Percentiles rank a stretch among this genome's conserved stretches.
Conservation (phyloP, 805 yeast genomes). For the Nakazawaea wyomingensis region DNA sequence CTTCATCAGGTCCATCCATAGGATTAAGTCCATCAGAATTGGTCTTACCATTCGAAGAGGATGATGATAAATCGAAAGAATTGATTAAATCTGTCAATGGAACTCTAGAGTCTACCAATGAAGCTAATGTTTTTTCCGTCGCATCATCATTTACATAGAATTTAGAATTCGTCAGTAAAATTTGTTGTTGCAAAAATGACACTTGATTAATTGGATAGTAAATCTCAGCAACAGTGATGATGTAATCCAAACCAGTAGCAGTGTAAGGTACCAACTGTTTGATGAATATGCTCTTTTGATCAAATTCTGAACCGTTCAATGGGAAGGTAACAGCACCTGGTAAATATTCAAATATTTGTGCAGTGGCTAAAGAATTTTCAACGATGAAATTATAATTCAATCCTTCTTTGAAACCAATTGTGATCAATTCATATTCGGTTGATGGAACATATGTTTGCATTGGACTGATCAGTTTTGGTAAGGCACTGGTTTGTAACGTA, state of each 20-base stretch:
- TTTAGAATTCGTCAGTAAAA: slow-evolving; percentile 47
- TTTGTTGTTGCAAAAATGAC: slow-evolving; percentile 39
- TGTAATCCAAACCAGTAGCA: slow-evolving; percentile 48
- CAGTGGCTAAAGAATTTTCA: slow-evolving; percentile 64
- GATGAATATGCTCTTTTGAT: slow-evolving; percentile 46
- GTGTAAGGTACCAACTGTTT: slow-evolving; percentile 71
- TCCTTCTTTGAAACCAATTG: slow-evolving; percentile 72
- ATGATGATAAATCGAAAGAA: slow-evolving; percentile 13
- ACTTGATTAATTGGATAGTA: slow-evolving; percentile 64
- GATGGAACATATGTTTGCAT: slow-evolving; percentile 34
- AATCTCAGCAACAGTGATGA: slow-evolving; percentile 84
- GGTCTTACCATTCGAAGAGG: slow-evolving; percentile 14
- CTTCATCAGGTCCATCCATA: slow-evolving; percentile 5
- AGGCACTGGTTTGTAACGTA: slow-evolving; percentile 39
- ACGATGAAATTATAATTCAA: slow-evolving; percentile 85
- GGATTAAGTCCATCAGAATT: slow-evolving; percentile 7
- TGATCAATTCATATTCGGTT: slow-evolving; percentile 48
- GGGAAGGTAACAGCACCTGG: slow-evolving; percentile 71
- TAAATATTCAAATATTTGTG: slow-evolving; percentile 79
- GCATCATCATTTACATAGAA: slow-evolving; percentile 57
- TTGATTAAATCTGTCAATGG: slow-evolving; percentile 45
- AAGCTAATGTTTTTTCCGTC: slow-evolving; percentile 53
- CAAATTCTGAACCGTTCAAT: slow-evolving; percentile 31
- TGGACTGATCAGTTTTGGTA: slow-evolving; percentile 83
- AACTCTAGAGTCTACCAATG: slow-evolving; percentile 66